Evolutionary conservation across 1,139 yeast species (phyloP), one percentile per base, ranked within the genome.

Genomic region (Candida sp.): DNA sequence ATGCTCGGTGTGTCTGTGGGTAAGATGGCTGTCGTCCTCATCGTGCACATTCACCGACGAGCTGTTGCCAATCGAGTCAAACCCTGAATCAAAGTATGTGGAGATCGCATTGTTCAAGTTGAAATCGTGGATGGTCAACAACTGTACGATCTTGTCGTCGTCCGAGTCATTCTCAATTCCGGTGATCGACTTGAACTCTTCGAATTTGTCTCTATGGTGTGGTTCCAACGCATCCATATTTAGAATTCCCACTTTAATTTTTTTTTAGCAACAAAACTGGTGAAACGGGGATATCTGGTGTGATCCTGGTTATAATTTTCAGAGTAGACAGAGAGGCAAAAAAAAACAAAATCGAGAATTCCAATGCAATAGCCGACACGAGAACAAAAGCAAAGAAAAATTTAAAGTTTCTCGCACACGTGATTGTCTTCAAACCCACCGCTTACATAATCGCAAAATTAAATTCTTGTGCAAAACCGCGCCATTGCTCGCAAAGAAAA

Each of bases 61-160:
- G 23, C 48, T 47, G 9, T 34, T 22, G n/a, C 42, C 48, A 38
- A 69, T 61, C 32, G 68, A 55, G 2, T 70, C 72, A 53, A 77
- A 75, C 37, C 84, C 83, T 12, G 74, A 68, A 55, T 83, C 88
- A 56, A 83, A 81, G 59, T 70, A 83, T 48, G 77, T 68, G 8
- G 80, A 74, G 28, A 81, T 68, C 11, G 86, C 80, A 49, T 70
- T 70, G 56, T 83, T 83, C 52, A 83, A 65, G 58, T 82, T 71
- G 76, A 77, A 78, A 51, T 77, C 73, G 56, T 80, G 72, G 35
- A 73, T 67, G 1, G 71, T 63, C 44, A 83, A 65, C 27, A 83
- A 63, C 32, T 69, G 63, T 2, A 68, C 52, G 1, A 77, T 72
- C 37, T 73, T 72, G 3, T 68, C 71, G 28, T 67, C 65, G 33